phyloP scores from a whole-genome alignment of 2,329 filamentous ascomycete species.

The Chaetomium olivaceum region DNA sequence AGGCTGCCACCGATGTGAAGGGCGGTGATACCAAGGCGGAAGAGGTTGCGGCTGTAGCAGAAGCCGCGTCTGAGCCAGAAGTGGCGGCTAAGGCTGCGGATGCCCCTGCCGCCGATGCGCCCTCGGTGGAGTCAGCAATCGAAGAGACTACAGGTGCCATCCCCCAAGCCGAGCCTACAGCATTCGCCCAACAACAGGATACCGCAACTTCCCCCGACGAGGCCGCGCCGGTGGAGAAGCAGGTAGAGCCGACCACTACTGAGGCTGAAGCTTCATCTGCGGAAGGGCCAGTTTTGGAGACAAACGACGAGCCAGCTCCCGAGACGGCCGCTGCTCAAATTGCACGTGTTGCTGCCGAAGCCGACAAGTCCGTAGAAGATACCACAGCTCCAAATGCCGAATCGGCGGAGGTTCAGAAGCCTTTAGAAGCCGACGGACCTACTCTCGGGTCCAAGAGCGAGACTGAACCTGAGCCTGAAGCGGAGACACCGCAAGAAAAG shows the following conservation, averaged over 20 bases:
- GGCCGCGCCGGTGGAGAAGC: conserved; percentile 8
- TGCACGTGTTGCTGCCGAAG: conserved; percentile 1
- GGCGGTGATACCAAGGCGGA: conserved; percentile 14
- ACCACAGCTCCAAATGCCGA: neutral
- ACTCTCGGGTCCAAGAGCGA: neutral
- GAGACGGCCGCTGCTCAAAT: conserved; percentile 9
- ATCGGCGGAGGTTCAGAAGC: neutral
- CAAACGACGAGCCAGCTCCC: conserved; percentile 11
- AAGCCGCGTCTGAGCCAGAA: conserved; percentile 13
- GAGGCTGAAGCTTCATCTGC: neutral
- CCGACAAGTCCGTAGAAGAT: neutral
- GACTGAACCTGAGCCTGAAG: neutral
- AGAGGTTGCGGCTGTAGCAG: conserved; percentile 11
- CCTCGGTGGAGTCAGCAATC: neutral
- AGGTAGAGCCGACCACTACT: conserved; percentile 6
- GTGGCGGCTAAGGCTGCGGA: conserved; percentile 1
- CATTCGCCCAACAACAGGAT: neutral
- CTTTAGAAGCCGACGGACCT: neutral
- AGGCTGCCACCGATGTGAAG: conserved; percentile 8
- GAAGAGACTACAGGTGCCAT: neutral
- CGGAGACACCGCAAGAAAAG: neutral
- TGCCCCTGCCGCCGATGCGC: neutral
- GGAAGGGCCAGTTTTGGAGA: neutral
- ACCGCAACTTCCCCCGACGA: neutral
- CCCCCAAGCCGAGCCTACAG: neutral